These are phyloP conservation scores for Coffea humblotiana DNA, from an alignment of 305 asterid species.

Conservation along the genomic window DNA sequence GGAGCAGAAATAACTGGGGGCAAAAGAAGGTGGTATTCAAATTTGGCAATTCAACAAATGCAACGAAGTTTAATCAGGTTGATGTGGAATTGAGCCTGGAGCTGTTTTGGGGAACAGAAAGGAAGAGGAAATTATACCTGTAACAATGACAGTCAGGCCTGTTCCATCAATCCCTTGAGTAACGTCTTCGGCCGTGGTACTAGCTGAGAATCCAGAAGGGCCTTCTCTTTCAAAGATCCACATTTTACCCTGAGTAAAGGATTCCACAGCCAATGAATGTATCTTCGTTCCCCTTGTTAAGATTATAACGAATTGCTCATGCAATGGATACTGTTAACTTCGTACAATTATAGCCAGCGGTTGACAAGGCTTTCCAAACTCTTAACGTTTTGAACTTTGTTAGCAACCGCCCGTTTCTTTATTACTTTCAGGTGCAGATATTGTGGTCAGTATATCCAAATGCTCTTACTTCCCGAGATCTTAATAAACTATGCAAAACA, in stretches of 20 bases:
- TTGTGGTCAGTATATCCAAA: not conserved
- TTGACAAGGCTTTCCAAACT: not conserved
- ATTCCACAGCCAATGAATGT: too few species aligned
- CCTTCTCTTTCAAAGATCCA: not conserved
- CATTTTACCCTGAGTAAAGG: not conserved
- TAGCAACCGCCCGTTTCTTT: not conserved
- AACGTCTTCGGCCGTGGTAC: conserved; percentile 47
- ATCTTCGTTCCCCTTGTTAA: too few species aligned
- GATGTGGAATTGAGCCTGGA: not conserved
- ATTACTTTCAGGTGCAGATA: not conserved
- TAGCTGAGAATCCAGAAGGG: conserved; percentile 10
- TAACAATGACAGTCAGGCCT: conserved; percentile 45
- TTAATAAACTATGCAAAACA: too few species aligned
- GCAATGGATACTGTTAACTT: not conserved
- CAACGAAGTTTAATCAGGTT: too few species aligned
- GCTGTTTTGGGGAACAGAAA: not conserved
- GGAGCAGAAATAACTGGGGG: not conserved
- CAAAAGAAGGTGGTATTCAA: not conserved
- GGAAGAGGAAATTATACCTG: conserved; percentile 30
- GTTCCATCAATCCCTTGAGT: conserved; percentile 43
- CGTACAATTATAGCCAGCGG: not conserved
- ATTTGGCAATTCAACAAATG: not conserved
- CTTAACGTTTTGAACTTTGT: not conserved
- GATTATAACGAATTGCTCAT: too few species aligned
- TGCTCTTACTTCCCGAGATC: too few species aligned